Evolutionary conservation across 805 yeast genomes (phyloP), one percentile per base, ranked within the genome.

Genomic region (Starmerella apicola): DNA sequence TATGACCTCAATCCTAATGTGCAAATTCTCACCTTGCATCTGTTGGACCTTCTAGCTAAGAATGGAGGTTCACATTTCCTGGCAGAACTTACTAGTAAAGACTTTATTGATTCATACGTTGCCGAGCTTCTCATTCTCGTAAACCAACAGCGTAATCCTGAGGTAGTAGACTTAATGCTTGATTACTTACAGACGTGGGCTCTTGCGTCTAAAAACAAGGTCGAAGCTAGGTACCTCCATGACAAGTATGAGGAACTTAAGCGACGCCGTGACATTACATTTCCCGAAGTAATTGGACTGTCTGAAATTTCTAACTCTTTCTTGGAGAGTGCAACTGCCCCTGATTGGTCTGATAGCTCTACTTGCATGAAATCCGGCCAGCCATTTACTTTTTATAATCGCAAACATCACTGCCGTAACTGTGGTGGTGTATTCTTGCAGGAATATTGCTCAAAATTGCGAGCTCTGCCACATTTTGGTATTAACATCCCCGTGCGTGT

Each of bases 271-370:
- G 86, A 60, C 7, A 73, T 72, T 49, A 63, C 67, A 38, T 84
- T 86, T 53, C 94, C 94, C 1, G 63, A 62, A 20, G 54, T 58
- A 21, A 38, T 37, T 3, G 18, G 41, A 15, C 25, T 27, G 3
- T 57, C 59, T 18, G 49, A 41, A 38, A 61, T 70, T 34, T 59
- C 63, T 19, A 52, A 66, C 26, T 65, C 70, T 4, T 74, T 86
- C 57, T 73, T 88, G 36, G 96, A 88, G 52, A 73, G 95, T 2
- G 80, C 76, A 45, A 86, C 86, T 4, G 96, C 98, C 2, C 97
- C 98, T 0, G 96, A 85, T 51, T 91, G 98, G 98, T 78, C 81
- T 18, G 98, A 91, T 54, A 80, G 86, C 9, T 94, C 84, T 51
- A 83, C 83, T 3, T 91, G 98, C 60, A 86, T 91, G 96, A 75